Evolutionary conservation across 495 filamentous ascomycete genomes (phyloP).

Genomic region (Penicillium nucicola): DNA sequence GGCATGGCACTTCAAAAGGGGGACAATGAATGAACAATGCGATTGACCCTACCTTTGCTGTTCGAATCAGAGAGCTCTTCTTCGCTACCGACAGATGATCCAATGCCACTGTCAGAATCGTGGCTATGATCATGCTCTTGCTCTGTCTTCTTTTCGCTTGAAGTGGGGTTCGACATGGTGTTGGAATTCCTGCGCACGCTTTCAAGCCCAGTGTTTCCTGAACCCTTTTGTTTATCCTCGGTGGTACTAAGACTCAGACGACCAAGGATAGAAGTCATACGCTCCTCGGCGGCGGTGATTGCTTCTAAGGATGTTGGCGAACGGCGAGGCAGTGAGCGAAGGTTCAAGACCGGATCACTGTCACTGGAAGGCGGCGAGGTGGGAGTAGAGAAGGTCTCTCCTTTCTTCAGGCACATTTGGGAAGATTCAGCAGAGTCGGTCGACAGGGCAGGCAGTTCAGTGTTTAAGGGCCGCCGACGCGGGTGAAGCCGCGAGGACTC

Average conservation of each 20-base stretch:
- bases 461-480: slow-evolving; percentile 35
- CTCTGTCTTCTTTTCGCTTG: slow-evolving; percentile 9
- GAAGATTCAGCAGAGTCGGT: slow-evolving; percentile 18
- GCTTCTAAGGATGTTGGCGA: slow-evolving; percentile 49
- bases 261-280: slow-evolving; percentile 45
- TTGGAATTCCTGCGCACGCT: not conserved
- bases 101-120: slow-evolving; percentile 53
- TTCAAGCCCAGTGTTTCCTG: not conserved
- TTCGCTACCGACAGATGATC: slow-evolving; percentile 48
- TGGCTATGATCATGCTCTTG: slow-evolving; percentile 33
- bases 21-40: not conserved
- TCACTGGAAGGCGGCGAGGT: slow-evolving; percentile 37
- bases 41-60: slow-evolving; percentile 15
- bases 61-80: slow-evolving; percentile 20
- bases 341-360: slow-evolving; percentile 39
- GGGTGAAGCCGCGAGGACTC: slow-evolving; percentile 28
- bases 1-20: not conserved
- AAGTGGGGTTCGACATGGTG: not conserved
- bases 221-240: slow-evolving; percentile 11
- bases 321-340: slow-evolving; percentile 48
- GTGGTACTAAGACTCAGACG: slow-evolving; percentile 39
- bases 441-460: slow-evolving; percentile 24
- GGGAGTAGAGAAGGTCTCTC: slow-evolving; percentile 51
- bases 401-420: slow-evolving; percentile 41
- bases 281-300: slow-evolving; percentile 45